Evolutionary conservation across 257 asterid genomes (phyloP), one percentile per base, ranked within the genome.

Genomic region (Agastache rugosa): DNA sequence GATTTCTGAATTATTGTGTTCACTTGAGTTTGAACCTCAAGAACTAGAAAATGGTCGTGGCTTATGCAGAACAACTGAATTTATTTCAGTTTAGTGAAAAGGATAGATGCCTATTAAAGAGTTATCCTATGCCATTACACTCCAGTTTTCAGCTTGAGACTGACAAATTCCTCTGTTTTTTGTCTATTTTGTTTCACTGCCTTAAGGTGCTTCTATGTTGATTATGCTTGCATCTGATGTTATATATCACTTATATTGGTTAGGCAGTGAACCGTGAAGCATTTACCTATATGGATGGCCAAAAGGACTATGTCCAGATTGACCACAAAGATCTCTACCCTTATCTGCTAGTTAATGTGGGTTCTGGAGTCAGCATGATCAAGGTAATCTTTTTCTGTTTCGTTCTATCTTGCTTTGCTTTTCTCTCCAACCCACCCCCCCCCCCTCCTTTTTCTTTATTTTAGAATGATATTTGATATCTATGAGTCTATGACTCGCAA

Each of bases 321-420:
- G 89, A 87, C 79, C 96, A 90, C 67, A 83, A 87, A 61, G 98
- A 95, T 79, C 78, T 95, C 64, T 95, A 89, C 78, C 99, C 99
- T n/a, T 95, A 95, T 77, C 98, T 95, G 73, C 98, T 95, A 39
- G 98, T 95, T 63, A 95, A 90, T 71, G 82, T 95, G 72, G 99
- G 99, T 17, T 95, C 99, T 23, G 99, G 99, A 34, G 97, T 92
- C 69, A 92, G 99, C 96, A 92, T 95, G 99, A 95, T 95, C 76
- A 95, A 95, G 98, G 99, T 92, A 79, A 60, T 55, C 58, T 34
- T 41, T 45, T 54, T 23, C 39, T 51, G 11, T 68, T 45, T 61
- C 67, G 7, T 35, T 41, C 12, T 9, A 54, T 20, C 63, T 56
- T 56, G 8, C 8, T 56, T 25, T 23, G 25, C 3, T 42, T 11